A percentile compares a stretch with the other conserved stretches of the same genome.
phyloP scores from a whole-genome alignment of 225 moss, liverwort and hornwort genomes.

The Sphagnum contortum region DNA sequence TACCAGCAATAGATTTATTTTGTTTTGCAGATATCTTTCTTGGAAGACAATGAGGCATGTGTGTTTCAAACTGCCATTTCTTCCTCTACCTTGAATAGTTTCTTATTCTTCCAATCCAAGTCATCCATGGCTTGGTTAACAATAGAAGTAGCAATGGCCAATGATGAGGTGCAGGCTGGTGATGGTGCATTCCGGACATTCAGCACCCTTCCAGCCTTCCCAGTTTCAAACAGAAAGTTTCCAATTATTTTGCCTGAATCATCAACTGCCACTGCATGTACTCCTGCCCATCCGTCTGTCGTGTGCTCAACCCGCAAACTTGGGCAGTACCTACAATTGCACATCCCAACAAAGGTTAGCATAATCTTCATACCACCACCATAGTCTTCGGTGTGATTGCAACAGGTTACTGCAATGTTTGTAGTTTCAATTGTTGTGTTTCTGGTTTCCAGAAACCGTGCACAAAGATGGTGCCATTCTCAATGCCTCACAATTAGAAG shows the following conservation, averaged over 20 bases:
- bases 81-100: conserved; percentile 11
- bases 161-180: conserved; percentile 68
- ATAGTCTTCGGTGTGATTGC: too few species aligned
- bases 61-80: too few species aligned
- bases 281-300: conserved; percentile 65
- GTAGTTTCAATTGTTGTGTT: too few species aligned
- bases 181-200: conserved; percentile 85
- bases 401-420: too few species aligned
- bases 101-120: conserved; percentile 57
- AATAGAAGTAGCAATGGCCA: conserved; percentile 62
- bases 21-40: too few species aligned
- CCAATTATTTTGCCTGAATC: conserved; percentile 52
- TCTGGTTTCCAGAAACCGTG: too few species aligned
- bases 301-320: conserved; percentile 55
- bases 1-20: too few species aligned
- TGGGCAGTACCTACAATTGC: conserved; percentile 49
- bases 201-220: conserved; percentile 50
- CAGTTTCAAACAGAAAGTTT: conserved; percentile 69
- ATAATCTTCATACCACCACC: too few species aligned
- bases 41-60: too few species aligned
- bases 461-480: too few species aligned
- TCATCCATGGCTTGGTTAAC: conserved; percentile 61
- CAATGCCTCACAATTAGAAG: too few species aligned
- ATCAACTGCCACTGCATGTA: conserved; percentile 69
- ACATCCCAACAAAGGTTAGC: too few species aligned